phyloP scores from a whole-genome alignment of 2,329 filamentous ascomycete species.

The Paraphaeosphaeria minitans region DNA sequence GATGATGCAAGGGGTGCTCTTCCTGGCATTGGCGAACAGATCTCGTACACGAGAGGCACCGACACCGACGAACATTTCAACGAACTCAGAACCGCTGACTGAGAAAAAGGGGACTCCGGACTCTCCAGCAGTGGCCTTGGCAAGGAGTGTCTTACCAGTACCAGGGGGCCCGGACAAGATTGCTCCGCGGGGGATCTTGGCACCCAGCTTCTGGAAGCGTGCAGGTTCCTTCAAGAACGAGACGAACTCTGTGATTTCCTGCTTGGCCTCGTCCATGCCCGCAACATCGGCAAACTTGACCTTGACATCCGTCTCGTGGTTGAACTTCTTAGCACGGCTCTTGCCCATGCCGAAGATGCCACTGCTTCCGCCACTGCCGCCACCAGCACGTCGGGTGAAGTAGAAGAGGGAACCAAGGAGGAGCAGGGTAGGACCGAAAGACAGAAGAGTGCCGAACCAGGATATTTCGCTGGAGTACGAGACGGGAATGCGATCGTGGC shows the following conservation, averaged over 20 bases:
- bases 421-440: conserved; percentile 86
- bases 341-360: conserved; percentile 96
- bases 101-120: conserved; percentile 97
- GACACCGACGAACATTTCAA: conserved; percentile 99
- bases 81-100: conserved; percentile 97
- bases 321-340: conserved; percentile 95
- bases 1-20: conserved; percentile 97
- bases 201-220: conserved; percentile 89
- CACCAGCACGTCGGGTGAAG: conserved; percentile 75
- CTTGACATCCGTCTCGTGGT: conserved; percentile 94
- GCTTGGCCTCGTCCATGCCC: conserved; percentile 97
- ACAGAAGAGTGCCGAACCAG: conserved; percentile 72
- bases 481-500: conserved; percentile 88
- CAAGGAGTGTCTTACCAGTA: conserved; percentile 96
- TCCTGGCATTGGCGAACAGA: conserved; percentile 90
- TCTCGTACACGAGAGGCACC: conserved; percentile 94
- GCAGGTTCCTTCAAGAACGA: conserved; percentile 94
- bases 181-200: conserved; percentile 95
- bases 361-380: conserved; percentile 65
- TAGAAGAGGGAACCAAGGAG: conserved; percentile 84
- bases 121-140: conserved; percentile 96
- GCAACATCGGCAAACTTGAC: conserved; percentile 97
- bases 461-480: conserved; percentile 80
- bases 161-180: conserved; percentile 97
- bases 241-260: conserved; percentile 99